Evolutionary conservation across 495 filamentous ascomycete genomes (phyloP), one percentile per base, ranked within the genome.

Genomic region (Neurospora terricola): DNA sequence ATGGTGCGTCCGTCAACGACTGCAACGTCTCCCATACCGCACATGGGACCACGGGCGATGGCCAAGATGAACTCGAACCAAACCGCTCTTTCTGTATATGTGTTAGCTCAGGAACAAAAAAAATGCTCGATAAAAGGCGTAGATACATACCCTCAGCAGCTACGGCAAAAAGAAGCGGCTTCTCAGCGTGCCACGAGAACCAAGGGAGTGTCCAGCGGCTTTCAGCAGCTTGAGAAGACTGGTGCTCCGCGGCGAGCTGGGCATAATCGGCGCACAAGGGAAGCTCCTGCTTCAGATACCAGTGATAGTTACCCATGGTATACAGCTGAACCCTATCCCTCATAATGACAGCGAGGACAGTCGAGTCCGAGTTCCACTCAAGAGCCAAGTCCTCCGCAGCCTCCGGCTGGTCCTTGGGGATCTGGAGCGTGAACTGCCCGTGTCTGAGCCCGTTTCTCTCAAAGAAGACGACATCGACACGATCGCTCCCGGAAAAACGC

Each of bases 271-370:
- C 80, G 36, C 87, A 82, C 5, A n/a, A n/a, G n/a, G 81, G 82
- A 16, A 94, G 84, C 78, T 99, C 96, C 82, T 97, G 95, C 82
- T 98, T 99, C n/a, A 98, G 83, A 78, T 98, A 98, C 86, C 94
- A 98, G 77, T 99, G 92, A 77, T 99, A 99, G 79, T 99, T 99
- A 10, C 94, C 92, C 85, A 91, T 96, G 3, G 93, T 96, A 94
- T 96, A 99, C n/a, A 98, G 83, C 76, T 99, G 96, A 18, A 95
- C 83, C 48, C 90, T 86, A 75, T 97, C 90, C 54, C 84, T 83
- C 77, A 94, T 88, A 27, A 86, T 86, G 11, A 98, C 90, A 4
- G 96, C 96, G 30, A 99, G 87, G 16, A 97, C 93, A 5, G 91
- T 93, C 0, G 96, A 98, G 77, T 98, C 95, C 18, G 89, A 82